These are phyloP conservation scores for Crinitomyces ghanaensis DNA, from an alignment of 805 yeast genomes.

Conservation along the genomic window DNA sequence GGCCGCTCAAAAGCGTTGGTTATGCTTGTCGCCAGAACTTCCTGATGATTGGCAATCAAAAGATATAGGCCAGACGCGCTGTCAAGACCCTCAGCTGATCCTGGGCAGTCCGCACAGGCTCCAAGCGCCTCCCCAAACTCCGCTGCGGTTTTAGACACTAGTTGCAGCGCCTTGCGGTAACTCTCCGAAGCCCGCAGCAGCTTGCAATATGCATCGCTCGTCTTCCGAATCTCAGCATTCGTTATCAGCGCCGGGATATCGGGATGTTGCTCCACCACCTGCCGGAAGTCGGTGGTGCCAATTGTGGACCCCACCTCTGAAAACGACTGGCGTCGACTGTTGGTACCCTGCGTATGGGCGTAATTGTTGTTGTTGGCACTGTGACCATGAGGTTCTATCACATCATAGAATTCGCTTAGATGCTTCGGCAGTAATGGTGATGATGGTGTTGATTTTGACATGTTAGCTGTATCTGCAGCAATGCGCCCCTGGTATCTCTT, in stretches of 20 bases:
- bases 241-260: constrained; percentile 54
- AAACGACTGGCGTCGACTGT: background rate
- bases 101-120: constrained; percentile 48
- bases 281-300: constrained; percentile 18
- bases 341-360: background rate
- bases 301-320: constrained; percentile 4
- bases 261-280: constrained; percentile 21
- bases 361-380: no score
- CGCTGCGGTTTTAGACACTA: constrained; percentile 49
- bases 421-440: constrained; percentile 31
- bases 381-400: constrained; percentile 1
- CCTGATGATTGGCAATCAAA: constrained; percentile 66
- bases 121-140: constrained; percentile 65
- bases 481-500: no score
- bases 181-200: constrained; percentile 36
- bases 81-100: constrained; percentile 53
- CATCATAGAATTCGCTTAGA: constrained; percentile 47
- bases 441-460: no score
- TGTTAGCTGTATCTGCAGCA: no score
- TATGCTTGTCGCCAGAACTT: constrained; percentile 50
- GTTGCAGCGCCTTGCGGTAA: constrained; percentile 36
- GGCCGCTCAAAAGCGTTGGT: constrained; percentile 47
- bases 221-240: constrained; percentile 43
- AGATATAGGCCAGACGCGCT: constrained; percentile 70
- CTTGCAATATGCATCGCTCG: constrained; percentile 37